Evolutionary conservation across 371 early-diverging fungal species (phyloP), one percentile per base, ranked within the genome.

Genomic region (Mortierella sp.): DNA sequence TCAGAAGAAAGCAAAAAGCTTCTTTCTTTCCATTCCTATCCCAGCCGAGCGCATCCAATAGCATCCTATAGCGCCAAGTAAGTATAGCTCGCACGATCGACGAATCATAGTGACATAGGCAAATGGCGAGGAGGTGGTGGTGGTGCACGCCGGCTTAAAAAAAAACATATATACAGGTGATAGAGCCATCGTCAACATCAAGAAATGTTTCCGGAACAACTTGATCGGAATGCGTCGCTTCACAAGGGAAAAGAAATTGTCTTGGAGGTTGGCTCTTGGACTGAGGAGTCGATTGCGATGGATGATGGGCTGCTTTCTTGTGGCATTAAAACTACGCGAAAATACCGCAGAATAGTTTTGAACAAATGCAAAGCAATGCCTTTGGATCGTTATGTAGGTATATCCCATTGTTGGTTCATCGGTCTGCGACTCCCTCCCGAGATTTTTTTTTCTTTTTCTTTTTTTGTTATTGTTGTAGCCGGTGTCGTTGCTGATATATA

Each of bases 401-500:
- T 52, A 5, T 54, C 26, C 54, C 14, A 26, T 51, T 1, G 18
- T 51, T 18, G 18, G 51, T 12, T 51, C n/a, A 51, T 26, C 54
- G 14, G 8, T 1, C 26, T 26, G 54, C 28, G 10, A 26, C 54
- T 54, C 54, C 28, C 22, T 54, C 54, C 54, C 54, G 10, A 14
- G 54, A 28, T 54, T 54, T 54, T 54, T 54, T 26, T 26, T 54
- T 54, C 14, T 28, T 54, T 54, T 54, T 26, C 8, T 26, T 54
- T 54, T 54, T 54, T 54, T 54, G 1, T 54, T 62, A 18, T 45
- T 63, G 49, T 47, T 49, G 64, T 49, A 54, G 54, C 54, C 10
- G 26, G 26, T 54, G 54, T 54, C 54, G 54, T 54, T 54, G 54
- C 26, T 54, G 54, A 54, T 54, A 54, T 62, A 43, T 39, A 47